Conservation (phyloP, 495 filamentous ascomycete species). For the Cercophora scortea region DNA sequence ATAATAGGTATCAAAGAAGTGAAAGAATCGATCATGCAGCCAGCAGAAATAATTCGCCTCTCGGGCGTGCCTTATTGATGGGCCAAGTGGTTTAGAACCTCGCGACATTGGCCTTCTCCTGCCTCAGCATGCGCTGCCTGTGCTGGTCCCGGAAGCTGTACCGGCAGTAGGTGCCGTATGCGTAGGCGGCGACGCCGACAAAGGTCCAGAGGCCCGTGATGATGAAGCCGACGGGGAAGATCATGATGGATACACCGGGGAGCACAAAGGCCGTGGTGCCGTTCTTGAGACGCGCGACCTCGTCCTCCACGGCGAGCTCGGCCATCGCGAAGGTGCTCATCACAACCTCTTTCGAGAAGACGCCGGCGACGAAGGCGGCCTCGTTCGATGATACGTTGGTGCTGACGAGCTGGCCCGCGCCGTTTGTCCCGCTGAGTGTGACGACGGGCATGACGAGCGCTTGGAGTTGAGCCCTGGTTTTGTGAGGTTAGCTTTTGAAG, state of each 20-base stretch:
- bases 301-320: slow-evolving; percentile 28
- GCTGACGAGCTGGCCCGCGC: slow-evolving; percentile 36
- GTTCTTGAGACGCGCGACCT: slow-evolving; percentile 24
- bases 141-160: slow-evolving; percentile 58
- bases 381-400: slow-evolving; percentile 58
- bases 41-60: no score
- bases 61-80: background rate
- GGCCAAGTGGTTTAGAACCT: slow-evolving; percentile 21
- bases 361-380: slow-evolving; percentile 61
- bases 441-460: slow-evolving; percentile 56
- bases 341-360: slow-evolving; percentile 48
- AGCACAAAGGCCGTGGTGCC: slow-evolving; percentile 51
- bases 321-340: slow-evolving; percentile 34
- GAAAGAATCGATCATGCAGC: no score
- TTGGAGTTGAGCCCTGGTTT: slow-evolving; percentile 43
- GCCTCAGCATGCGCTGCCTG: slow-evolving; percentile 41
- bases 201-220: slow-evolving; percentile 56
- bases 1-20: no score
- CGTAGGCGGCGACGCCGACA: slow-evolving; percentile 48
- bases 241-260: slow-evolving; percentile 57
- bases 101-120: slow-evolving; percentile 22
- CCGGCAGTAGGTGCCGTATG: slow-evolving; percentile 53
- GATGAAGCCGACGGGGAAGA: slow-evolving; percentile 61
- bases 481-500: slow-evolving; percentile 17
- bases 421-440: slow-evolving; percentile 44